Conservation (phyloP, 2,329 filamentous ascomycete species). For the Beauveria bassiana region DNA sequence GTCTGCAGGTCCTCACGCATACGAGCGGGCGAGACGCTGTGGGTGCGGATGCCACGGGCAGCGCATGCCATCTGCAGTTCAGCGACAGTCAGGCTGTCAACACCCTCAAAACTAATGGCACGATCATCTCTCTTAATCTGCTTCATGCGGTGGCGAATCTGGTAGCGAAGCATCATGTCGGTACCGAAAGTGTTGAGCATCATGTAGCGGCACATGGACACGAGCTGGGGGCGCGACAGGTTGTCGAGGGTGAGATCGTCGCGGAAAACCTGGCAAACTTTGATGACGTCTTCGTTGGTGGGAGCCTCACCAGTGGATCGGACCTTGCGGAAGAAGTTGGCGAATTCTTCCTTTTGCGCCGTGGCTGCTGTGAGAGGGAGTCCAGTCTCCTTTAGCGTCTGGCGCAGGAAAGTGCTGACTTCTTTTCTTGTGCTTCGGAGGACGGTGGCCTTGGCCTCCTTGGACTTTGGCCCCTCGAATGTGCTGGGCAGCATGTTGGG, state of each 20-base stretch:
- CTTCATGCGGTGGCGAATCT: slow-evolving; percentile 93
- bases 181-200: slow-evolving; percentile 96
- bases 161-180: slow-evolving; percentile 95
- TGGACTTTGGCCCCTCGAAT: slow-evolving; percentile 85
- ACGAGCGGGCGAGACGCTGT: slow-evolving; percentile 81
- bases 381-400: slow-evolving; percentile 88
- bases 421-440: slow-evolving; percentile 85
- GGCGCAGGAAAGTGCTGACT: slow-evolving; percentile 81
- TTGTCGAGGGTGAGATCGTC: slow-evolving; percentile 97
- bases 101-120: slow-evolving; percentile 87
- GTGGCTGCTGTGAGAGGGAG: slow-evolving; percentile 77
- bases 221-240: slow-evolving; percentile 85
- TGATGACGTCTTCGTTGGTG: slow-evolving; percentile 86
- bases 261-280: slow-evolving; percentile 98
- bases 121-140: slow-evolving; percentile 98
- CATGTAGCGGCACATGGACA: slow-evolving; percentile 98
- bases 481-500: slow-evolving; percentile 96
- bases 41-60: slow-evolving; percentile 83
- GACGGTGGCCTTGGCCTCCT: slow-evolving; percentile 76
- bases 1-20: slow-evolving; percentile 85
- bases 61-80: slow-evolving; percentile 91
- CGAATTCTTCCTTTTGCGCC: slow-evolving; percentile 87
- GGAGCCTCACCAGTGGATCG: slow-evolving; percentile 85
- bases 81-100: slow-evolving; percentile 84
- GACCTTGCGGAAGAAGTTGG: slow-evolving; percentile 95